A percentile compares a stretch with the other conserved stretches of the same genome.
phyloP scores from a whole-genome alignment of 352 stramenopile genomes.

The Phytophthora citrophthora region DNA sequence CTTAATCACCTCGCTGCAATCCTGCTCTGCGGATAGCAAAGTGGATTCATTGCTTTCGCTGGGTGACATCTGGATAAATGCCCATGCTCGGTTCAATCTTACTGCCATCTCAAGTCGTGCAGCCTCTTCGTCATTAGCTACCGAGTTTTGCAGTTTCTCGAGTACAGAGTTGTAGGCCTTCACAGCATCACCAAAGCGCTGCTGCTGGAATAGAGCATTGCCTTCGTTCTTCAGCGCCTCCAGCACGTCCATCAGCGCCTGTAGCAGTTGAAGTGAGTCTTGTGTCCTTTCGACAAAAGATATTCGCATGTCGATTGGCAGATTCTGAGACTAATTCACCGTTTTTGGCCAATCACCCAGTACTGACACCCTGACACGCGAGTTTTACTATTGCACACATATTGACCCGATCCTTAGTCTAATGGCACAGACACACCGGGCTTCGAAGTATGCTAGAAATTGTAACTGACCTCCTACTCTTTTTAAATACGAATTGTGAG shows the following conservation, averaged over 20 bases:
- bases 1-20: conserved; percentile 75
- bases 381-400: conserved; percentile 73
- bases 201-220: conserved; percentile 64
- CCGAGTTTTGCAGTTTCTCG: conserved; percentile 7
- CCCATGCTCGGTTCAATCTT: conserved; percentile 71
- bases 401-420: conserved; percentile 92
- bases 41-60: neutral
- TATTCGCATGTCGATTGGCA: conserved; percentile 88
- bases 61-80: conserved; percentile 43
- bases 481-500: conserved; percentile 26
- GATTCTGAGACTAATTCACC: conserved; percentile 68
- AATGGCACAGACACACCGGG: conserved; percentile 88
- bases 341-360: conserved; percentile 53
- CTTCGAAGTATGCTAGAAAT: conserved; percentile 85
- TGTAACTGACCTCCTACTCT: conserved; percentile 3
- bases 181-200: conserved; percentile 50
- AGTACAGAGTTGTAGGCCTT: conserved; percentile 53
- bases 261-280: neutral
- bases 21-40: conserved; percentile 53
- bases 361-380: conserved; percentile 88
- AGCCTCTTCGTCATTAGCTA: conserved; percentile 5
- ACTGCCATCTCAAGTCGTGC: conserved; percentile 52
- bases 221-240: conserved; percentile 63
- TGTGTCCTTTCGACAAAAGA: conserved; percentile 32
- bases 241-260: conserved; percentile 32